Base-by-base conservation (phyloP, 768 basidiomycete genomes). In the Paxillus rubicundulus region DNA sequence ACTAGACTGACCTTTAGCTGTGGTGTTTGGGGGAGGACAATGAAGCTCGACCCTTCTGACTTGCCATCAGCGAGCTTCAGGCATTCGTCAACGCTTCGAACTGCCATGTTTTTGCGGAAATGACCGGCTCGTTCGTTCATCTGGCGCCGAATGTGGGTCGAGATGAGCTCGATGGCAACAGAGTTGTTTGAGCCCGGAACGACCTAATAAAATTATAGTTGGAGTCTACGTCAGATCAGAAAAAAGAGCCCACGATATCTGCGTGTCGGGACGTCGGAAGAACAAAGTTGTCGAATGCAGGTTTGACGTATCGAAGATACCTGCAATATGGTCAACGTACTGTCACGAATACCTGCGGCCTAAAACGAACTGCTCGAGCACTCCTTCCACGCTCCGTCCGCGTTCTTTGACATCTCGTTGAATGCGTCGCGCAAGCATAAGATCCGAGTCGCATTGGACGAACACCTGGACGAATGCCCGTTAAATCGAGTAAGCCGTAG, bases 401-500 rank as follows among this genome's bases (percentile, higher is more conserved):
- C 97, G 82, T 67, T 99, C 94, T 61, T 84, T 81, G 16, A 91
- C 82, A 62, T 98, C 97, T 49, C 97, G 79, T 56, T 82, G 77
- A 49, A 99, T 87, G 36, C 97, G 83, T 52, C 97, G 83, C 1
- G 96, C 92, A 44, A 99, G 85, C 97, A 99, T 99, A 18, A 98
- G 74, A 68, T 99, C 97, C 8, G 94, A 87, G 66, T 98, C 94
- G 53, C 88, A 90, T 74, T 96, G 91, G 7, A 94, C 92, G 57
- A 92, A 94, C 4, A 94, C 77, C 87, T 91, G 49, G 8, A 43
- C 7, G 14, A 28, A 18, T 33, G 3, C 32, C 54, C 24, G 45
- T 16, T 28, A 40, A 0, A 39, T 38, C 9, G 28, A 50, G 9
- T 34, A 24, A 5, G 39, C 40, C 42, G 27, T 43, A 45, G 41